Conservation (phyloP, 2,329 filamentous ascomycete genomes). For the Diplodia sapinea region DNA sequence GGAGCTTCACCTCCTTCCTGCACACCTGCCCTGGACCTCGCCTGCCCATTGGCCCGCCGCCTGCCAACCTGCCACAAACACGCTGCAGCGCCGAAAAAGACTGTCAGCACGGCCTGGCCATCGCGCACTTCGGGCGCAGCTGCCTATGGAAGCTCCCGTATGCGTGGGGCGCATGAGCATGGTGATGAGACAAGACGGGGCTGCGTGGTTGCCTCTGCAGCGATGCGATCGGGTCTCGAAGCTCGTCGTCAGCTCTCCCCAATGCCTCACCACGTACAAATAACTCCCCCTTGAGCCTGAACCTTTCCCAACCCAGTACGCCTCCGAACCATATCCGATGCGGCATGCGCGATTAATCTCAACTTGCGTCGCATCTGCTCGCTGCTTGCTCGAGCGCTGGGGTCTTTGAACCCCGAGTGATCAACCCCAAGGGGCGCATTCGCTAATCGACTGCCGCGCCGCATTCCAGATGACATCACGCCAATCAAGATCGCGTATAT, state of each 20-base stretch:
- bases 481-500: constrained; percentile 2
- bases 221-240: constrained; percentile 20
- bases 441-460: constrained; percentile 19
- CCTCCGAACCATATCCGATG: constrained; percentile 20
- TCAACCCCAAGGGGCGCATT: constrained; percentile 22
- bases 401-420: constrained; percentile 21
- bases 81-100: too few relatives aligned
- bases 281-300: constrained; percentile 14
- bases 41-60: too few relatives aligned
- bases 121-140: neutral
- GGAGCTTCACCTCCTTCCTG: constrained; percentile 20
- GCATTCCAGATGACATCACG: constrained; percentile 18
- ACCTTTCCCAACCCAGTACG: neutral
- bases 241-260: constrained; percentile 14
- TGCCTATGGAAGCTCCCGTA: constrained; percentile 15
- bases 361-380: neutral
- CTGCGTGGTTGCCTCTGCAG: neutral
- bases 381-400: constrained; percentile 6
- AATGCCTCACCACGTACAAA: constrained; percentile 5
- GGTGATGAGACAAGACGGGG: constrained; percentile 4
- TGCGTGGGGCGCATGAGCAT: constrained; percentile 4
- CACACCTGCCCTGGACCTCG: neutral
- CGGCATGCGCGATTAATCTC: constrained; percentile 25
- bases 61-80: too few relatives aligned
- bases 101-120: constrained; percentile 8